Percentiles rank a stretch among this genome's conserved stretches.
Conservation (phyloP, 2,329 filamentous ascomycete species). For the Neonectria neomacrospora region DNA sequence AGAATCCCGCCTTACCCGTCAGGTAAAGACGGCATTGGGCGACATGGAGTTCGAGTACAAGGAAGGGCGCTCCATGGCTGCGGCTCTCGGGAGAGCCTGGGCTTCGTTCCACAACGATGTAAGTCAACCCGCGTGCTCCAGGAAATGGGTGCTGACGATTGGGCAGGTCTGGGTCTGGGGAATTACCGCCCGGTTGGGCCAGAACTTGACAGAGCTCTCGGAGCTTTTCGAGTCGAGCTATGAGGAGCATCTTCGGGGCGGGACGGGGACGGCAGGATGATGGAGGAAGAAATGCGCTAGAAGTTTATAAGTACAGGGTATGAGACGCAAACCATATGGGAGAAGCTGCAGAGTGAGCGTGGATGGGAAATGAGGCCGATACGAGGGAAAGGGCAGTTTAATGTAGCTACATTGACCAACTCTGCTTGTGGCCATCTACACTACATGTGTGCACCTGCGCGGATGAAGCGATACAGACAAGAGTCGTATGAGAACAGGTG, state of each 20-base stretch:
- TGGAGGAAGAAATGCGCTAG: too few relatives aligned
- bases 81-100: constrained; percentile 2
- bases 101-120: background rate
- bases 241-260: background rate
- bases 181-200: constrained; percentile 1
- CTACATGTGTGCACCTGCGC: too few relatives aligned
- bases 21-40: background rate
- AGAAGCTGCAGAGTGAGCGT: background rate
- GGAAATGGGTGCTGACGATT: background rate
- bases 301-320: too few relatives aligned
- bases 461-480: too few relatives aligned
- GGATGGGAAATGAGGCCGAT: background rate
- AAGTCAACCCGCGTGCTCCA: background rate
- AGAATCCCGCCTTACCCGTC: background rate
- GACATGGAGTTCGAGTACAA: background rate
- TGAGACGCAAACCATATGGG: background rate
- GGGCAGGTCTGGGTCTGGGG: constrained; percentile 7
- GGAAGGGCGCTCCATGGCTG: background rate
- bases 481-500: too few relatives aligned
- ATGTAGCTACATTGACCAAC: too few relatives aligned
- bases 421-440: too few relatives aligned
- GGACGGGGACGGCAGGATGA: background rate
- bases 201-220: background rate
- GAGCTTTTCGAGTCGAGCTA: constrained; percentile 1
- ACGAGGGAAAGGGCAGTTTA: too few relatives aligned